Conservation (phyloP, 768 basidiomycete genomes). For the Ephemerocybe angulata region DNA sequence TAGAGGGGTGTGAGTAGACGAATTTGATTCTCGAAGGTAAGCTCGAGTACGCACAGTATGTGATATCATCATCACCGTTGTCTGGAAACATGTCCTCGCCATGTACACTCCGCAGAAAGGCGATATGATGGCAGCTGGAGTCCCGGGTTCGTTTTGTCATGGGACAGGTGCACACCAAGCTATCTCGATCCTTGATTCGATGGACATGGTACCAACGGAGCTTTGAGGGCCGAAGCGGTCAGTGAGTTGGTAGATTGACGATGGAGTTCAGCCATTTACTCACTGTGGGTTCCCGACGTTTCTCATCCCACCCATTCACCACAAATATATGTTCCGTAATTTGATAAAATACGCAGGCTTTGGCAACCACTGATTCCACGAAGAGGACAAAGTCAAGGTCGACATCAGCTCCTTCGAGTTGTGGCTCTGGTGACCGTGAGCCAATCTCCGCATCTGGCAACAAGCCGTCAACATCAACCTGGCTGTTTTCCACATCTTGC, state of each 20-base stretch:
- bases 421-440: no score
- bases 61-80: no score
- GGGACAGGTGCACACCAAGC: not conserved
- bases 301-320: not conserved
- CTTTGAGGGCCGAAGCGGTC: no score
- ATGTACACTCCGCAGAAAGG: not conserved
- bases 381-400: no score
- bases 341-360: not conserved
- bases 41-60: no score
- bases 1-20: no score
- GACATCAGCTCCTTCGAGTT: no score
- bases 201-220: not conserved
- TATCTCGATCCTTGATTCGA: not conserved
- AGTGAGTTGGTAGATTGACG: no score
- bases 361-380: not conserved
- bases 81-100: not conserved
- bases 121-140: not conserved
- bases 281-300: not conserved
- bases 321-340: not conserved
- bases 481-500: no score
- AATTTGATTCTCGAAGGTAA: no score
- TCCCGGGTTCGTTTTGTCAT: not conserved
- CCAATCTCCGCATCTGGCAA: no score
- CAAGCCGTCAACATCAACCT: no score
- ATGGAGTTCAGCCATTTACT: not conserved